phyloP scores from a whole-genome alignment of 2,329 filamentous ascomycete species.

The Aspergillus quadricinctus region DNA sequence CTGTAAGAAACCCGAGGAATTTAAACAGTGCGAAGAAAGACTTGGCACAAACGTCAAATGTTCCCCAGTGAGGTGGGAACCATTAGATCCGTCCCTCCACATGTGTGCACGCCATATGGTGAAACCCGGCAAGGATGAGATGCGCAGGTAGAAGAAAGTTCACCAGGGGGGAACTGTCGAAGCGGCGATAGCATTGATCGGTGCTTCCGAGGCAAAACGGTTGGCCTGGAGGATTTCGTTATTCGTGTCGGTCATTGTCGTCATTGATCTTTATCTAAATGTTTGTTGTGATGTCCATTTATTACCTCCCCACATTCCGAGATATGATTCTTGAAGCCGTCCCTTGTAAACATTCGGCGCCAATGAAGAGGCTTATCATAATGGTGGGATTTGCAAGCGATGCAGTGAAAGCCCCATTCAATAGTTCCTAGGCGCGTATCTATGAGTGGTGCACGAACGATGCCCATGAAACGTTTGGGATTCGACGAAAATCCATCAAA shows the following conservation, averaged over 20 bases:
- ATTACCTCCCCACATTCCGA: slow-evolving; percentile 14
- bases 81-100: too few species aligned
- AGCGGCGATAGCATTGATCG: too few species aligned
- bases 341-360: slow-evolving; percentile 11
- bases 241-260: too few species aligned
- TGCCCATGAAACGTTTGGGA: slow-evolving; percentile 13
- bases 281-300: slow-evolving; percentile 8
- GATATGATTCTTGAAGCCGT: slow-evolving; percentile 12
- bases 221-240: too few species aligned
- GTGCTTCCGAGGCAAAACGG: too few species aligned
- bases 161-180: too few species aligned
- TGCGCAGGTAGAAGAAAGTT: background rate
- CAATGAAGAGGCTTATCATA: slow-evolving; percentile 14
- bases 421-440: background rate
- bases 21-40: too few species aligned
- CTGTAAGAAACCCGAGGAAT: too few species aligned
- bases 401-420: slow-evolving; percentile 16
- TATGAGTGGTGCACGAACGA: slow-evolving; percentile 13
- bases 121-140: slow-evolving; percentile 3
- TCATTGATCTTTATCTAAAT: too few species aligned
- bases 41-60: too few species aligned
- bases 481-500: slow-evolving; percentile 11
- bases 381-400: slow-evolving; percentile 12
- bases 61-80: too few species aligned
- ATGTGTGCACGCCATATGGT: too few species aligned